Base-by-base conservation (phyloP, 306 rosid species). In the Glycine tomentella region DNA sequence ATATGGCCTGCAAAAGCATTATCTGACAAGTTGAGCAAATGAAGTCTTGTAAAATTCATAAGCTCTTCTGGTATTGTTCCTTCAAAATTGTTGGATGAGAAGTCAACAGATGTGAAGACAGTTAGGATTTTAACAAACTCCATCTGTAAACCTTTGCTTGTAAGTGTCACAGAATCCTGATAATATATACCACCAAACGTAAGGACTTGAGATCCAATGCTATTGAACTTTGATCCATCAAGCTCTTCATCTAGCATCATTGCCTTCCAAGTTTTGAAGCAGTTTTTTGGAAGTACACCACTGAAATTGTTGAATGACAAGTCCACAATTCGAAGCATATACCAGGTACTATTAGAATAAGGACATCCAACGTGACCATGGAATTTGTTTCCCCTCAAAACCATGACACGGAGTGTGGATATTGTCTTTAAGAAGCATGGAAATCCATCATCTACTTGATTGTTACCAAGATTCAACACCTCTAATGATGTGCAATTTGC, bases 41-140 rank as follows among this genome's bases (percentile, higher is more conserved):
- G 0, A 0, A 89, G 84, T 63, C 73, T 61, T 51, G 4, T 46
- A 5, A 89, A 36, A 20, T 79, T 9, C 72, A 84, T 84, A n/a
- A 87, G 40, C 14, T 81, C 80, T 70, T 72, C 34, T n/a, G 90
- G 92, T 85, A 89, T 83, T 50, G 51, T 0, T 44, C 90, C 92
- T 1, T 38, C n/a, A 53, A 87, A 7, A 0, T 46, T 38, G 78
- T 89, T 87, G 69, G 61, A 61, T 14, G 92, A 89, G 15, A 85
- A 38, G 62, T 89, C 96, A 10, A 91, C 20, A 0, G 71, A 80
- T 50, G 81, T 89, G 17, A 75, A 11, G 51, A 79, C 0, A 0
- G 4, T 69, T 0, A 83, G 59, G 12, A 83, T 83, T 74, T 77
- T 88, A 6, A 3, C 62, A 7, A 91, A 15, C 14, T 36, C 56